These are phyloP conservation scores for Cordyceps tenuipes DNA, from an alignment of 2,329 filamentous ascomycete genomes.

Conservation along the genomic window DNA sequence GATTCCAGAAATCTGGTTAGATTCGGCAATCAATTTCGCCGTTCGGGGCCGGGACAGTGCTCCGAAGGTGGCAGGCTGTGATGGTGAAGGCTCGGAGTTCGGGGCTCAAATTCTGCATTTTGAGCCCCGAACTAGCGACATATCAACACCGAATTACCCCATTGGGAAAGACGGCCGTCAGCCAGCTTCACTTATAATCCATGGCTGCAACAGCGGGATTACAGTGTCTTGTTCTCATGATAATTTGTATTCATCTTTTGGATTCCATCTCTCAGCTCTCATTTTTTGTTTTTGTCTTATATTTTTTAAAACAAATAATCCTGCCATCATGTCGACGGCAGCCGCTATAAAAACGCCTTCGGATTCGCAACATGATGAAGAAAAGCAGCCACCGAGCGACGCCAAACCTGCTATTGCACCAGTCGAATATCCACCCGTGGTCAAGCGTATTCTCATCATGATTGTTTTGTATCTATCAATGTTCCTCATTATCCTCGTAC, in stretches of 20 bases:
- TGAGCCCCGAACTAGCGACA: slow-evolving; percentile 4
- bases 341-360: background rate
- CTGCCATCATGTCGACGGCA: background rate
- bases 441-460: background rate
- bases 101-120: background rate
- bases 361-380: background rate
- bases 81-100: slow-evolving; percentile 7
- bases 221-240: background rate
- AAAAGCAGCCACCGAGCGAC: background rate
- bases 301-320: too few relatives aligned
- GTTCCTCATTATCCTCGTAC: slow-evolving; percentile 39
- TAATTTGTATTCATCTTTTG: background rate
- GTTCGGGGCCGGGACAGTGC: background rate
- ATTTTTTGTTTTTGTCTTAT: too few relatives aligned
- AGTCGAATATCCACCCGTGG: background rate
- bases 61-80: background rate
- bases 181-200: background rate
- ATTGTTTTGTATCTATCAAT: slow-evolving; percentile 18
- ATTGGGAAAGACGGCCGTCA: background rate
- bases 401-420: background rate
- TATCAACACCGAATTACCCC: background rate
- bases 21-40: background rate
- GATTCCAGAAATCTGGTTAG: background rate
- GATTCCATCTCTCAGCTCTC: too few relatives aligned
- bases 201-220: background rate